phyloP scores from a whole-genome alignment of 129 eudicot genomes.

The Artemisia annua region DNA sequence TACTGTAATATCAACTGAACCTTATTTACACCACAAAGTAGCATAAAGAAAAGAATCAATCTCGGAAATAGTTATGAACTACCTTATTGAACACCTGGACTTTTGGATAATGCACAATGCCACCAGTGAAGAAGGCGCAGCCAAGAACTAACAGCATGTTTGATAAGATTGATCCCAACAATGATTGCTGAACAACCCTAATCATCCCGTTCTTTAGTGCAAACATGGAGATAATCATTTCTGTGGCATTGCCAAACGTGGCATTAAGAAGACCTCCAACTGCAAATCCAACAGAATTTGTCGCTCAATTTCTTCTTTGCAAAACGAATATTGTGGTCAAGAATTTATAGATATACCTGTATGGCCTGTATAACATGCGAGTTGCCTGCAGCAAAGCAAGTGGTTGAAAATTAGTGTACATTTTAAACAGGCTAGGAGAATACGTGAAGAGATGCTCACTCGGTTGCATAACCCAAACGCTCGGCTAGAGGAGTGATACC shows the following conservation, averaged over 20 bases:
- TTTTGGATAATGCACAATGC: constrained; percentile 57
- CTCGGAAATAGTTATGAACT: background rate
- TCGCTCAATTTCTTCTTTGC: no score
- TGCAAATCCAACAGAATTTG: no score
- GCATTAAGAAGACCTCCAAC: no score
- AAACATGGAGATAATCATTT: no score
- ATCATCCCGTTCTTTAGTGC: no score
- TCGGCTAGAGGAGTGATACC: constrained; percentile 5
- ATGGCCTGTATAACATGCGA: constrained; percentile 2
- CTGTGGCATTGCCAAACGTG: no score
- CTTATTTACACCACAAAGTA: background rate
- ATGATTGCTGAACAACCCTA: no score
- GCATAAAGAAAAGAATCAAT: background rate
- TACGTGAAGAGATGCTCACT: background rate
- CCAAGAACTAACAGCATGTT: constrained; percentile 35
- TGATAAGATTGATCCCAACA: no score
- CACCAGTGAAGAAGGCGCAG: constrained; percentile 86
- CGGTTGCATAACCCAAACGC: constrained; percentile 5
- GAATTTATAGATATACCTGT: background rate
- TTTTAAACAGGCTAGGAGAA: no score
- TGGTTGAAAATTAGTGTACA: background rate
- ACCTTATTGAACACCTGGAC: constrained; percentile 33
- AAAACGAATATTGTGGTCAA: no score
- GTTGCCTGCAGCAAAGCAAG: background rate
- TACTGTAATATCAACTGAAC: background rate